Percentiles rank a stretch among this genome's conserved stretches.
phyloP scores from a whole-genome alignment of 208 protist species.

The Vickermania spadyakhi region DNA sequence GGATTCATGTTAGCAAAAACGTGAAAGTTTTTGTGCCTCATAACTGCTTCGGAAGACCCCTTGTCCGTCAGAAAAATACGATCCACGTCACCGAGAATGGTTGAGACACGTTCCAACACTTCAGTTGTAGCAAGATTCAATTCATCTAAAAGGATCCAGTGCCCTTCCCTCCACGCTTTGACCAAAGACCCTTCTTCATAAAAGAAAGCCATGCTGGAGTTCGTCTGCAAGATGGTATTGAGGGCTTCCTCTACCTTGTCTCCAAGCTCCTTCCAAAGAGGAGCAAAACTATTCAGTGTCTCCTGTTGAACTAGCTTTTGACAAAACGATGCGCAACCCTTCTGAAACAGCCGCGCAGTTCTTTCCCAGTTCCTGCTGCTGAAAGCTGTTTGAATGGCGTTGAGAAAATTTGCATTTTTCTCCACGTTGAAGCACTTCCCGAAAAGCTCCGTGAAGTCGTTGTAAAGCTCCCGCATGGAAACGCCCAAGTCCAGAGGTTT shows the following conservation, averaged over 20 bases:
- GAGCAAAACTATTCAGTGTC: slow-evolving; percentile 12
- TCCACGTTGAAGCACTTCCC: slow-evolving; percentile 87
- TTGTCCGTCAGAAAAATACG: slow-evolving; percentile 79
- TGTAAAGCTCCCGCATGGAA: slow-evolving; percentile 52
- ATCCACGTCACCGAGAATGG: slow-evolving; percentile 92
- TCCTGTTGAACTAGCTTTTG: slow-evolving; percentile 33
- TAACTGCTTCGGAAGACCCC: slow-evolving; percentile 42
- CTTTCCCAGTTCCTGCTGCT: slow-evolving; percentile 53
- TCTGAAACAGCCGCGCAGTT: slow-evolving; percentile 59
- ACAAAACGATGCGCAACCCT: slow-evolving; percentile 57
- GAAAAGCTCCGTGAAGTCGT: slow-evolving; percentile 91
- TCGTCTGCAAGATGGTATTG: slow-evolving; percentile 39
- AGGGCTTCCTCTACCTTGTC: slow-evolving; percentile 32
- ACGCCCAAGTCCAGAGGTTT: slow-evolving; percentile 95
- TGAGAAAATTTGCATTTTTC: slow-evolving; percentile 74
- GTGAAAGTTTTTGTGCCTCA: slow-evolving; percentile 96
- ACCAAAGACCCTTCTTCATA: slow-evolving; percentile 98
- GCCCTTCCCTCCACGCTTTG: slow-evolving; percentile 92
- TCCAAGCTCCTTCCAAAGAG: slow-evolving; percentile 58
- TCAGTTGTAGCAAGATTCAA: slow-evolving; percentile 98
- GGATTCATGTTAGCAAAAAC: slow-evolving; percentile 99
- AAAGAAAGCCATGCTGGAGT: slow-evolving; percentile 93
- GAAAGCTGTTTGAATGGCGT: slow-evolving; percentile 45
- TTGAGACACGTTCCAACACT: slow-evolving; percentile 94
- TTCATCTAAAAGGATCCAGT: slow-evolving; percentile 99